Percentiles rank a stretch among this genome's conserved stretches.
Evolutionary conservation across 2,329 filamentous ascomycete species (phyloP).

Genomic region (Arachnomyces sp.): DNA sequence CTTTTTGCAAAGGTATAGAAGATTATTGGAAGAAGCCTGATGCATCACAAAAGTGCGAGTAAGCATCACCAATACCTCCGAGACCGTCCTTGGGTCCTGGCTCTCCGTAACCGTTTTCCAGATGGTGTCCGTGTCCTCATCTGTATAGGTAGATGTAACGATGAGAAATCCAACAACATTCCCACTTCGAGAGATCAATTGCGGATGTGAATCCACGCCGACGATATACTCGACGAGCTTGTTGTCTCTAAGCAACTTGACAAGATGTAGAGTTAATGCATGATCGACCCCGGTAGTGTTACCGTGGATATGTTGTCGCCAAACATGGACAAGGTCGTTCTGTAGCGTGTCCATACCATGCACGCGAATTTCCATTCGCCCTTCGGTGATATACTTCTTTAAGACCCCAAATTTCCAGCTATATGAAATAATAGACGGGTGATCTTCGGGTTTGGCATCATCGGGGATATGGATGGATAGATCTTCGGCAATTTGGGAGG

Average conservation of each 20-base stretch:
- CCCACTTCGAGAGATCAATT: slow-evolving; percentile 69
- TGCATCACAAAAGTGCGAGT: slow-evolving; percentile 40
- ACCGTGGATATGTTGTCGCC: slow-evolving; percentile 48
- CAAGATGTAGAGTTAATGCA: slow-evolving; percentile 58
- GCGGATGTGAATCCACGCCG: slow-evolving; percentile 83
- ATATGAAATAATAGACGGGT: slow-evolving; percentile 32
- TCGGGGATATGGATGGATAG: slow-evolving; percentile 28
- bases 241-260: slow-evolving; percentile 59
- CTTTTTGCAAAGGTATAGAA: slow-evolving; percentile 64
- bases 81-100: slow-evolving; percentile 75
- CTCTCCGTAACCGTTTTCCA: slow-evolving; percentile 77
- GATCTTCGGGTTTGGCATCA: slow-evolving; percentile 18
- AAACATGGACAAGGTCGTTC: slow-evolving; percentile 58
- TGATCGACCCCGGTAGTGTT: slow-evolving; percentile 35
- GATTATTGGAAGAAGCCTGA: slow-evolving; percentile 30
- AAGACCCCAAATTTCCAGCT: slow-evolving; percentile 62
- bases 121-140: slow-evolving; percentile 65
- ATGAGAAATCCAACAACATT: slow-evolving; percentile 85
- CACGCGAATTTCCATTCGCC: slow-evolving; percentile 84
- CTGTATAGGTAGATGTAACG: slow-evolving; percentile 64
- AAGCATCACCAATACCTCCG: slow-evolving; percentile 67
- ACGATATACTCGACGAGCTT: slow-evolving; percentile 79
- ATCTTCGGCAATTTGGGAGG: slow-evolving; percentile 26
- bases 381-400: slow-evolving; percentile 66
- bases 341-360: slow-evolving; percentile 69